Evolutionary conservation across 1,284 basidiomycete genomes (phyloP), one percentile per base, ranked within the genome.

Genomic region (Lentinula novae-zelandiae): DNA sequence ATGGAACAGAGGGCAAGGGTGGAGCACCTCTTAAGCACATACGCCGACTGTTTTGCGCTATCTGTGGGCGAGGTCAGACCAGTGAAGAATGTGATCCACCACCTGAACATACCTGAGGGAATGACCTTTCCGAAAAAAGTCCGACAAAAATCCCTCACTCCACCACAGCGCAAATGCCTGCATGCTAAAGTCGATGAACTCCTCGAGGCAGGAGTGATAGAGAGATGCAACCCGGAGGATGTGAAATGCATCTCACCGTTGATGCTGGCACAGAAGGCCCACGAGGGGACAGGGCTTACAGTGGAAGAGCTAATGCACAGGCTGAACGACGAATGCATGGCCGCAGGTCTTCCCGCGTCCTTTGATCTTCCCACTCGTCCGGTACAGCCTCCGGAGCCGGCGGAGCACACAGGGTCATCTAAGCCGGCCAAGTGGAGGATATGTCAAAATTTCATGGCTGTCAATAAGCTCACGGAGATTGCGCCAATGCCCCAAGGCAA

Each of bases 381-480:
- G 2, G 22, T 22, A 22, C 22, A 22, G 22, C 22, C 22, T 22
- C 22, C 22, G 22, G 2, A 22, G 22, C 22, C 2, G 61, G 0
- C 31, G 33, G n/a, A 10, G 38, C 6, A 22, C 40, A n/a, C 13
- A 7, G 8, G 31, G 51, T 52, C 39, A 3, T 1, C 7, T 17
- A 60, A 36, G 46, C 57, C 55, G 12, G 55, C 38, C 1, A 75
- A 75, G 54, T 78, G 72, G 71, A 46, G 74, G 0, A 64, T 78
- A 1, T 76, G 74, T 49, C 75, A 76, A 50, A 70, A 75, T 59
- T 79, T 74, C 55, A 64, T 51, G 1, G 67, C 70, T 15, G 44
- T 60, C 61, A 2, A 68, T 71, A 64, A 55, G 61, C 36, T 62
- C 54, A 15, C 49, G 67, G 36, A 66, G 64, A 9, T 64, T 74